Base-by-base conservation (phyloP, 2,329 filamentous ascomycete genomes). In the Sporothrix pallida region DNA sequence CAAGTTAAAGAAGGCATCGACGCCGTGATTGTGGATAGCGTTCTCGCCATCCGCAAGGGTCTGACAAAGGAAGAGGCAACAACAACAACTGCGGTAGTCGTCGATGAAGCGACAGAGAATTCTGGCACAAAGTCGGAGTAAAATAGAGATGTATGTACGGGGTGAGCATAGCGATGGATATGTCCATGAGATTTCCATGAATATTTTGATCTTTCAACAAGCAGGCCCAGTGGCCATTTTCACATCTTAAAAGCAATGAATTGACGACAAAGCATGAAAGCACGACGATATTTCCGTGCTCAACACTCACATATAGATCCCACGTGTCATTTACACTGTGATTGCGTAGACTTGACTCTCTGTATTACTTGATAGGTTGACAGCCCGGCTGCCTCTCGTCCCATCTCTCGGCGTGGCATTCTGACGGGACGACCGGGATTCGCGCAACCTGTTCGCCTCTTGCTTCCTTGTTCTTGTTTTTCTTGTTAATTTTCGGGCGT, bases 1-100 rank as follows among this genome's bases (percentile, higher is more conserved):
- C 96, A 99, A 90, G 93, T 97, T 10, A 93, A 93, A 72, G 93
- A 98, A 82, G 95, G 96, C 67, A 98, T 99, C 75, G 96, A 99
- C 80, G 96, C 96, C 0, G 95, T 99, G 72, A 99, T 99, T 79
- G 96, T 98, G 15, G 96, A 99, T 81, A 96, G 90, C 75, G 95
- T 99, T 2, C 88, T 98, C 44, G 93, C 93, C 56, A 98, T 99
- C 77, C 90, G 95, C 65, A 94, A 97, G 82, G 95, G 94, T 0
- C 87, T 99, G 75, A 96, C 93, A 0, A 83, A 80, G 71, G 78
- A 78, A 20, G 76, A 78, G 48, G 67, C 46, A 23, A 42, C 23
- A 31, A 37, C 48, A 17, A 37, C 48, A 3, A 5, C 26, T 15
- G 48, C 17, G 9, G 67, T 69, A 8, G 23, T 52, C 20, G 48